These are phyloP conservation scores for Zoysia pacifica DNA, from an alignment of 176 grass and related monocot species.

Conservation along the genomic window DNA sequence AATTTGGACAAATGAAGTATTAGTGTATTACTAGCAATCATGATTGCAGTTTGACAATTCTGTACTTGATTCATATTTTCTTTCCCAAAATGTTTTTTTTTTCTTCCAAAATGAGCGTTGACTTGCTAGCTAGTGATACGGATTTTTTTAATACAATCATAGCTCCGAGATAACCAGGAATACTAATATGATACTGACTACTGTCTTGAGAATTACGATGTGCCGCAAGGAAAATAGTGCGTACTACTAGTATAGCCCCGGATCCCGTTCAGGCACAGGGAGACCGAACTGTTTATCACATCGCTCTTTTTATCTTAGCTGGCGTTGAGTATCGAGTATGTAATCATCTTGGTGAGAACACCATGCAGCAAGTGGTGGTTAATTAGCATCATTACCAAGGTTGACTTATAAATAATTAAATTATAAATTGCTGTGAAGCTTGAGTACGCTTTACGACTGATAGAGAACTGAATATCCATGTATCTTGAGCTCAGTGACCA, in stretches of 20 bases:
- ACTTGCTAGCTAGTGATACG: neutral
- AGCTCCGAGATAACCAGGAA: too few species aligned
- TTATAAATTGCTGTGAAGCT: neutral
- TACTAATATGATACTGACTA: too few species aligned
- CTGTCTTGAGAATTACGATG: neutral
- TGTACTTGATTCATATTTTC: neutral
- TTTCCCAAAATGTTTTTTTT: neutral
- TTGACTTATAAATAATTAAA: neutral
- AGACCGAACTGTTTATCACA: neutral
- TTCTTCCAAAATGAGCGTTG: neutral
- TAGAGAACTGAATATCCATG: neutral
- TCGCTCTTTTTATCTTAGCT: neutral
- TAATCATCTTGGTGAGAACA: neutral
- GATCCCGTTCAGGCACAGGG: neutral
- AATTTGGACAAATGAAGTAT: neutral
- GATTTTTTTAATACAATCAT: too few species aligned
- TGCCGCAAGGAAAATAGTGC: neutral
- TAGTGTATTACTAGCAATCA: neutral
- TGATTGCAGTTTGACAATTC: neutral
- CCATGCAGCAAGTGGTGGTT: neutral
- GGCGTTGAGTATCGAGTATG: neutral
- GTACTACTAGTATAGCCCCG: neutral
- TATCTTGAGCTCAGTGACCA: neutral
- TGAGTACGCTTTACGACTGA: neutral
- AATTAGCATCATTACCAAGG: neutral